Percentiles rank a stretch among this genome's conserved stretches.
Conservation (phyloP, 2,329 filamentous ascomycete species). For the Ascosphaera apis region DNA sequence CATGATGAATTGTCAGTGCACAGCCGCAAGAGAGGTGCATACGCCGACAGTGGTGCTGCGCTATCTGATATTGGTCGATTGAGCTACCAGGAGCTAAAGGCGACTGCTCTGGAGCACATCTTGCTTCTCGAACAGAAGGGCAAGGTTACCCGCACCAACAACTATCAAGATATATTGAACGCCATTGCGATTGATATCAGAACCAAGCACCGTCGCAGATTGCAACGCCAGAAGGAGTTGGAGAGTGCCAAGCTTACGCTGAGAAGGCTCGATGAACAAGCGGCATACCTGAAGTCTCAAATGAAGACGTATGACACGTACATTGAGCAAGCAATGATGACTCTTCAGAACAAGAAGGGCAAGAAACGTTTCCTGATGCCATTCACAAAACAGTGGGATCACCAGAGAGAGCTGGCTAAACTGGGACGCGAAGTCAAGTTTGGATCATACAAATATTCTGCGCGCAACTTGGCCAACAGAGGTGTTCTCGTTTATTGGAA, state of each 20-base stretch:
- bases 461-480: constrained; percentile 70
- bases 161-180: constrained; percentile 95
- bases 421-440: constrained; percentile 90
- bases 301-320: constrained; percentile 97
- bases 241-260: constrained; percentile 34
- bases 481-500: constrained; percentile 85
- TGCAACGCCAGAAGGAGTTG: constrained; percentile 77
- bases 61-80: constrained; percentile 76
- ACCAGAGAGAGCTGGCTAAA: constrained; percentile 84
- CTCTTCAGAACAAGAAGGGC: constrained; percentile 86
- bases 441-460: constrained; percentile 92
- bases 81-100: constrained; percentile 80
- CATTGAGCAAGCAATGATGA: constrained; percentile 95
- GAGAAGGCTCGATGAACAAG: constrained; percentile 33
- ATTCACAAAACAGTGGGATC: constrained; percentile 97
- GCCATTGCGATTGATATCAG: constrained; percentile 91
- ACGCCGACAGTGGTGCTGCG: constrained; percentile 51
- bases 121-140: constrained; percentile 69
- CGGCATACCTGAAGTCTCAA: constrained; percentile 79
- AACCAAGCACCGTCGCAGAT: constrained; percentile 78
- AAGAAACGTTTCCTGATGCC: constrained; percentile 87
- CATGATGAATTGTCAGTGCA: constrained; percentile 55
- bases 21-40: constrained; percentile 54
- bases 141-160: constrained; percentile 64
- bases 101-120: constrained; percentile 81